phyloP scores from a whole-genome alignment of 2,329 filamentous ascomycete genomes.

The Penicillium hesseltinei region DNA sequence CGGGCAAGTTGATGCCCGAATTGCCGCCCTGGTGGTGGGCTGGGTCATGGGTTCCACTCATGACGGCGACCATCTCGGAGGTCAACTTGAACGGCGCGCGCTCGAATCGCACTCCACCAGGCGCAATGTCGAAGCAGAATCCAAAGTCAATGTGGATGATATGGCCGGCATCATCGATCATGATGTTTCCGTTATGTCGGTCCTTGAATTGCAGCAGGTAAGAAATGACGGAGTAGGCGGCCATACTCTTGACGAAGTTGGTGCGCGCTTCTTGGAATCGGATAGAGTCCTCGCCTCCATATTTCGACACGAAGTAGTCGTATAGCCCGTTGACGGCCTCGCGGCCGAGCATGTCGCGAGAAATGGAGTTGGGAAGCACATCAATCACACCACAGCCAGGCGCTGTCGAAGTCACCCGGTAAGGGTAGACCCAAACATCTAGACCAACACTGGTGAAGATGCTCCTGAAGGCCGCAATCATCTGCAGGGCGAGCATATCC shows the following conservation, averaged over 20 bases:
- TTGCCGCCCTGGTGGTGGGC: conserved; percentile 28
- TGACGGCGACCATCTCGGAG: conserved; percentile 96
- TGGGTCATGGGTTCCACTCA: conserved; percentile 68
- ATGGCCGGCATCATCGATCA: conserved; percentile 96
- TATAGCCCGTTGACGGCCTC: conserved; percentile 98
- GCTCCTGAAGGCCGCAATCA: conserved; percentile 95
- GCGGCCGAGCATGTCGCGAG: conserved; percentile 95
- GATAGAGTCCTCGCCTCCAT: conserved; percentile 92
- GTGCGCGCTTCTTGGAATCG: conserved; percentile 91
- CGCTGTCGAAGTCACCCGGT: conserved; percentile 94
- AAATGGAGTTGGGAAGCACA: conserved; percentile 95
- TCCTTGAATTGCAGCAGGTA: conserved; percentile 99
- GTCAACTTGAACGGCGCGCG: conserved; percentile 98
- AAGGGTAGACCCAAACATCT: conserved; percentile 95
- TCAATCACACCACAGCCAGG: conserved; percentile 98
- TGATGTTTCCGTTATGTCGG: conserved; percentile 98
- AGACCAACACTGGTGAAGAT: conserved; percentile 95
- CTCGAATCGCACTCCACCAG: conserved; percentile 95
- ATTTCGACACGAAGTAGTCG: conserved; percentile 97
- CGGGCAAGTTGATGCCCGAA: conserved; percentile 29
- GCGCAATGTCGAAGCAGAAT: conserved; percentile 98
- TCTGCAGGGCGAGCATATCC: conserved; percentile 92
- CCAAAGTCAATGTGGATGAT: conserved; percentile 99
- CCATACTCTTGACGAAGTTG: conserved; percentile 99
- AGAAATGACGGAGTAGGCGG: conserved; percentile 94